Evolutionary conservation across 495 filamentous ascomycete species (phyloP).

Genomic region (Penicillium flavigenum): DNA sequence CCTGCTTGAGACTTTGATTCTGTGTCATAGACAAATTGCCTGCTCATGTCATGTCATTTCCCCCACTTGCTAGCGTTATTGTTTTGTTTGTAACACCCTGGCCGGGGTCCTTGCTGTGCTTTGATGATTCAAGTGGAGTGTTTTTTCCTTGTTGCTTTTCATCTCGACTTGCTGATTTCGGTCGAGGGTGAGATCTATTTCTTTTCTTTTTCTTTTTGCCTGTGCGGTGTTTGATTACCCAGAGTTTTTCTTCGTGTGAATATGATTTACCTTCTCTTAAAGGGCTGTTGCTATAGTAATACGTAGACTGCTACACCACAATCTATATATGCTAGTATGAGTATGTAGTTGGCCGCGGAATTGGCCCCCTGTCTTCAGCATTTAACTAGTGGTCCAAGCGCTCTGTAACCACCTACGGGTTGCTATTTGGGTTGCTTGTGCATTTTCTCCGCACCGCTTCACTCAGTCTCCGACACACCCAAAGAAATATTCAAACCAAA

Average conservation of each 20-base stretch:
- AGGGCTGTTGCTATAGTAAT: not conserved
- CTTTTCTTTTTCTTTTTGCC: not conserved
- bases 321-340: too few relatives aligned
- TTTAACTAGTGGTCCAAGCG: too few relatives aligned
- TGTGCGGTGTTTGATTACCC: conserved; percentile 14
- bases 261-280: conserved; percentile 14
- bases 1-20: conserved; percentile 16
- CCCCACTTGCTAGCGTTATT: conserved; percentile 9
- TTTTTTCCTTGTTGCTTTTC: not conserved
- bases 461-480: too few relatives aligned
- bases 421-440: too few relatives aligned
- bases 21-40: conserved; percentile 27
- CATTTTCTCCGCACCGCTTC: too few relatives aligned
- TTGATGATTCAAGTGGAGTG: conserved; percentile 10
- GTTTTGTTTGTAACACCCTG: not conserved
- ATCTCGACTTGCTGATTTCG: conserved; percentile 1
- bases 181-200: not conserved
- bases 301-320: not conserved
- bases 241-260: conserved; percentile 20
- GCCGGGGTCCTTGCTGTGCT: not conserved
- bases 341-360: too few relatives aligned
- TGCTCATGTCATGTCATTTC: conserved; percentile 16
- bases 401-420: too few relatives aligned
- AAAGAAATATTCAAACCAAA: too few relatives aligned
- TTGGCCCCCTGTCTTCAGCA: too few relatives aligned